A percentile compares a stretch with the other conserved stretches of the same genome.
Evolutionary conservation across 73 alveolate species (phyloP).

Genomic region (Paramecium tetraurelia): DNA sequence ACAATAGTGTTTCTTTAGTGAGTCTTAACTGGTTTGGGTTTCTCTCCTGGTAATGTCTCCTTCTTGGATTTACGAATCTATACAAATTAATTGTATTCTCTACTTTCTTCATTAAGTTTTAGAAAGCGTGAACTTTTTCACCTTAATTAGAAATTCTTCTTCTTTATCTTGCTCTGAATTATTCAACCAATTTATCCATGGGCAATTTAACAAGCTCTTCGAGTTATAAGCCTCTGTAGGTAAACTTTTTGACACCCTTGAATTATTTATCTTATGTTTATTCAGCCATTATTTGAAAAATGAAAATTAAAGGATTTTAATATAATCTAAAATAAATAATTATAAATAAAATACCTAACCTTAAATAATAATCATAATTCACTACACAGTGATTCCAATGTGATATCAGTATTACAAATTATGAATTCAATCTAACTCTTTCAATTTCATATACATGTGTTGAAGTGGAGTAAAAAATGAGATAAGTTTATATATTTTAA

Average conservation of each 20-base stretch:
- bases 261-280: slow-evolving; percentile 3
- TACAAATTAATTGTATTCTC: not conserved
- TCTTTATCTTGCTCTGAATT: slow-evolving; percentile 46
- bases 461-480: too few species aligned
- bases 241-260: slow-evolving; percentile 41
- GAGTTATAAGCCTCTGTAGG: slow-evolving; percentile 22
- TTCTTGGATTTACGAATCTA: slow-evolving; percentile 68
- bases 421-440: not conserved
- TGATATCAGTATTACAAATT: too few species aligned
- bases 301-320: slow-evolving; percentile 28
- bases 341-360: not conserved
- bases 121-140: slow-evolving; percentile 3
- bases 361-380: not conserved
- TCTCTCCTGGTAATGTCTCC: slow-evolving; percentile 88
- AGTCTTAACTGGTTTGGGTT: slow-evolving; percentile 94
- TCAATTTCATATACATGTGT: not conserved
- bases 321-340: not conserved
- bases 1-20: slow-evolving; percentile 93
- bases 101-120: slow-evolving; percentile 34
- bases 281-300: slow-evolving; percentile 51
- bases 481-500: too few species aligned
- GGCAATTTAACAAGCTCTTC: slow-evolving; percentile 46
- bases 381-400: too few species aligned
- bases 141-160: not conserved
- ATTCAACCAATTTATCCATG: slow-evolving; percentile 33